These are phyloP conservation scores for Paxillus involutus DNA, from an alignment of 768 basidiomycete species.

Conservation along the genomic window DNA sequence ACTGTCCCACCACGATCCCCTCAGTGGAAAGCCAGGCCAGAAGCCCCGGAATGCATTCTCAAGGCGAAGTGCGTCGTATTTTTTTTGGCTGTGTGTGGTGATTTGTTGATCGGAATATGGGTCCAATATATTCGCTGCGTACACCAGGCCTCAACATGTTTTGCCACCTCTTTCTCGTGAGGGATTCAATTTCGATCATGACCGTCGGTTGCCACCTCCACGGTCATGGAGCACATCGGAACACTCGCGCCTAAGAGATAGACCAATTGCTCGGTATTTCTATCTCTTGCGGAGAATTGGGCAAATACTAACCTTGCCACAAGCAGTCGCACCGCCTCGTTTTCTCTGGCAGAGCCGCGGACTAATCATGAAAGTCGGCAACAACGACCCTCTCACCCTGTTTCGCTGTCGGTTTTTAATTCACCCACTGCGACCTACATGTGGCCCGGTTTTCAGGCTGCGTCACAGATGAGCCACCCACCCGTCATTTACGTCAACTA, in stretches of 20 bases:
- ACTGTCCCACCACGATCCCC: conserved; percentile 20
- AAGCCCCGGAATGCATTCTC: conserved; percentile 19
- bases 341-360: conserved; percentile 19
- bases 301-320: conserved; percentile 17
- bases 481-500: conserved; percentile 41
- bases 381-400: conserved; percentile 24
- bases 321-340: conserved; percentile 23
- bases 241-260: conserved; percentile 19
- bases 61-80: conserved; percentile 24
- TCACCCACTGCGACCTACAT: conserved; percentile 45
- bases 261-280: conserved; percentile 27
- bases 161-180: conserved; percentile 33
- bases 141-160: conserved; percentile 34
- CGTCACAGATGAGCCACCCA: conserved; percentile 41
- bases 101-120: conserved; percentile 25
- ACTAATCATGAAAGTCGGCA: conserved; percentile 24
- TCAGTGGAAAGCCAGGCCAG: conserved; percentile 18
- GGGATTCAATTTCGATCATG: conserved; percentile 32
- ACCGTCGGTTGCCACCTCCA: conserved; percentile 32
- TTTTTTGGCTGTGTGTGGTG: conserved; percentile 10
- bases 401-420: conserved; percentile 42
- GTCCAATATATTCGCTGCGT: conserved; percentile 22
- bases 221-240: conserved; percentile 30
- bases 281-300: conserved; percentile 3
- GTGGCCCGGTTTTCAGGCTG: conserved; percentile 47